phyloP scores from a whole-genome alignment of 192 early-diverging fungal genomes.

The Rhizophlyctis rosea region DNA sequence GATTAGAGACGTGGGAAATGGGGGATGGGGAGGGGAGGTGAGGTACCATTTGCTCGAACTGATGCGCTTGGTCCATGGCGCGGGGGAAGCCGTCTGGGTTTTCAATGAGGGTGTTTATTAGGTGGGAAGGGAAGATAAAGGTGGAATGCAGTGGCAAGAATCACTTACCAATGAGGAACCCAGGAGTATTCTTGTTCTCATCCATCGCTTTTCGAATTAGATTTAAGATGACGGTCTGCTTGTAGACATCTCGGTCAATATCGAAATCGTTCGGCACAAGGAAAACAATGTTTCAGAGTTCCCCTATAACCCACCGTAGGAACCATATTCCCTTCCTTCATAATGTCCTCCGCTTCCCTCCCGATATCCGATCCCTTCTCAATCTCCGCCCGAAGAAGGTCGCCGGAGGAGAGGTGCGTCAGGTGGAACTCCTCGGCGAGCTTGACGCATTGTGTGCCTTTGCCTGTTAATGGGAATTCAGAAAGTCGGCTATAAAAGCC shows the following conservation, averaged over 20 bases:
- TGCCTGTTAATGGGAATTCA: slow-evolving; percentile 47
- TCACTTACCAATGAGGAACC: slow-evolving; percentile 26
- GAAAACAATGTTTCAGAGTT: not conserved
- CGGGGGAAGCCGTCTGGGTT: slow-evolving; percentile 49
- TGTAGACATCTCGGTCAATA: not conserved
- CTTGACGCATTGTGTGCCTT: slow-evolving; percentile 88
- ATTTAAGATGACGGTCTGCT: slow-evolving; percentile 27
- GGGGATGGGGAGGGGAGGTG: not conserved
- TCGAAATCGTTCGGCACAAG: no score
- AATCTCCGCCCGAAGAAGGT: slow-evolving; percentile 86
- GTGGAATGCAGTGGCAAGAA: not conserved
- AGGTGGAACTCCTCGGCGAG: slow-evolving; percentile 83
- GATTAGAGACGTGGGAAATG: not conserved
- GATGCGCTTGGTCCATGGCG: slow-evolving; percentile 38
- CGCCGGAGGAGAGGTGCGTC: slow-evolving; percentile 90
- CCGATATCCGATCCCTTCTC: slow-evolving; percentile 45
- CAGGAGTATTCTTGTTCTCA: slow-evolving; percentile 15
- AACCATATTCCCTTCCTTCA: slow-evolving; percentile 92
- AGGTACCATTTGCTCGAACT: slow-evolving; percentile 44
- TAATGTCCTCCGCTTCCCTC: slow-evolving; percentile 76
- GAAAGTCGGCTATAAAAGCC: not conserved
- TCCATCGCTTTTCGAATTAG: slow-evolving; percentile 36
- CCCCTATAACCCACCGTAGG: slow-evolving; percentile 46
- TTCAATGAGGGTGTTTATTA: no score
- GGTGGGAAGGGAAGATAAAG: no score